These are phyloP conservation scores for Lactifluus piperatus DNA, from an alignment of 768 basidiomycete species.

Conservation along the genomic window DNA sequence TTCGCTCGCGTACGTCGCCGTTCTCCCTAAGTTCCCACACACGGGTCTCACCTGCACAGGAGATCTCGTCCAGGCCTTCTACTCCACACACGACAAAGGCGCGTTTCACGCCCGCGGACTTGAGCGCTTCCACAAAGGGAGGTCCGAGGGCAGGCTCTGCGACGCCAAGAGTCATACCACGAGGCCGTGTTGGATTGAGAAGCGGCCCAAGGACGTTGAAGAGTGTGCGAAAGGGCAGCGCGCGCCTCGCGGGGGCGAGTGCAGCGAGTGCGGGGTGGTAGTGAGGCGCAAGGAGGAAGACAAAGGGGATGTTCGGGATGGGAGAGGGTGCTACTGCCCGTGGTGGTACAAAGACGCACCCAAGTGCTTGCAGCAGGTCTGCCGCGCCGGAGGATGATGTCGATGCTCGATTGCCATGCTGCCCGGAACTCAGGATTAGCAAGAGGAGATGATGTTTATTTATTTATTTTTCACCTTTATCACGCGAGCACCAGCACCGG, in stretches of 20 bases:
- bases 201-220: conserved; percentile 94
- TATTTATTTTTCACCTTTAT: conserved; percentile 51
- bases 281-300: conserved; percentile 89
- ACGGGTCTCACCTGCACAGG: conserved; percentile 83
- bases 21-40: conserved; percentile 68
- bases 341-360: conserved; percentile 63
- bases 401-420: conserved; percentile 89
- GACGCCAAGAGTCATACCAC: conserved; percentile 87
- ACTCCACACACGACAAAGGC: conserved; percentile 91
- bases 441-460: conserved; percentile 19
- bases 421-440: neutral
- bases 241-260: conserved; percentile 76
- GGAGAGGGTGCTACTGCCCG: conserved; percentile 40
- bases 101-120: conserved; percentile 64
- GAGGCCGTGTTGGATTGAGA: conserved; percentile 82
- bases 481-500: conserved; percentile 88
- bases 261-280: conserved; percentile 83
- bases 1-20: conserved; percentile 52
- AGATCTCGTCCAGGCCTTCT: conserved; percentile 91
- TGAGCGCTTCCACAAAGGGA: conserved; percentile 70
- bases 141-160: conserved; percentile 72
- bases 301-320: conserved; percentile 69
- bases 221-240: conserved; percentile 90
- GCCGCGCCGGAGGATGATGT: conserved; percentile 94
- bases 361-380: conserved; percentile 81